Evolutionary conservation across 176 grass and related monocot species (phyloP).

Genomic region (Musa itinerans): DNA sequence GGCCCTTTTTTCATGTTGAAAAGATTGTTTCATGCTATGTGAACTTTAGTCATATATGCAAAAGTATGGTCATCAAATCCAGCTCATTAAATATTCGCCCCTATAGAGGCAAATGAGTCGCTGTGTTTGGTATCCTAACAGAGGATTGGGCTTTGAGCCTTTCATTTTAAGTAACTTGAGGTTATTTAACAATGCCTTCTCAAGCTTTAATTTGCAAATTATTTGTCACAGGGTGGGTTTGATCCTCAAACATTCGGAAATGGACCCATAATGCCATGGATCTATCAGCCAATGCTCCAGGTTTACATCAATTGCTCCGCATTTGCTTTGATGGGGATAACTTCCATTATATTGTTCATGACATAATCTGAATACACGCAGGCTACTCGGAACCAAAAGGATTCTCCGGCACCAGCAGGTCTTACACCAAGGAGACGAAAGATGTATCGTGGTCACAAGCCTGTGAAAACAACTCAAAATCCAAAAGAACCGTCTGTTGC

Average conservation of each 20-base stretch:
- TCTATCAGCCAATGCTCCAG: constrained; percentile 86
- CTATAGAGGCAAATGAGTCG: not conserved
- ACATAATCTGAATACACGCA: constrained; percentile 26
- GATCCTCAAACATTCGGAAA: constrained; percentile 90
- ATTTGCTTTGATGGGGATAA: constrained; percentile 10
- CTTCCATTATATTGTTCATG: constrained; percentile 1
- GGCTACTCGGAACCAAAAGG: constrained; percentile 61
- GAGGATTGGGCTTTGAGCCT: not conserved
- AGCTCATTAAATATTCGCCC: not conserved
- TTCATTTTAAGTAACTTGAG: too few species aligned
- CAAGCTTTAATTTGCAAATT: constrained; percentile 19
- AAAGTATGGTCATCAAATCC: not conserved
- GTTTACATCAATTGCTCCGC: constrained; percentile 26
- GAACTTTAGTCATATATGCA: not conserved
- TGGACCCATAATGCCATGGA: constrained; percentile 75
- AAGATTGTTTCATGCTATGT: not conserved
- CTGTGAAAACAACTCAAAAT: constrained; percentile 37
- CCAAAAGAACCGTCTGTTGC: constrained; percentile 41
- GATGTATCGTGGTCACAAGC: constrained; percentile 55
- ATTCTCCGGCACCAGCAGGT: constrained; percentile 30
- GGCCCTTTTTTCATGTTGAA: not conserved
- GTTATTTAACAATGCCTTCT: not conserved
- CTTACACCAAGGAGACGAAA: constrained; percentile 51
- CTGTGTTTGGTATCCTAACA: not conserved
- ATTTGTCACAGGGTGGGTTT: constrained; percentile 59